These are phyloP conservation scores for Termitomyces eurrhizus DNA, from an alignment of 768 basidiomycete species.

Conservation along the genomic window DNA sequence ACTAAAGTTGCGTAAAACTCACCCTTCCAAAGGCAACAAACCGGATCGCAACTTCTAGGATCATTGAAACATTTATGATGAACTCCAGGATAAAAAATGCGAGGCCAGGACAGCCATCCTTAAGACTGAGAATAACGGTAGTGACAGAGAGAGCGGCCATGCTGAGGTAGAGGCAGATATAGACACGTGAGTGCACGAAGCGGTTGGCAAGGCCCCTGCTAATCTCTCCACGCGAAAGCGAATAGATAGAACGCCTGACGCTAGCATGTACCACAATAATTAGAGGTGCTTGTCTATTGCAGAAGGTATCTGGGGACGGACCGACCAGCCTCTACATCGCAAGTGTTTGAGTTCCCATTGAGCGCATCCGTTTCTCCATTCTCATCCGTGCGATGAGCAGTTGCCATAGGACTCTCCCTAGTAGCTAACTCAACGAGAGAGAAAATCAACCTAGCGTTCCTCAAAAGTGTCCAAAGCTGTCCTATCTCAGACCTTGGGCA, in stretches of 20 bases:
- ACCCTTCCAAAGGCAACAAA: constrained; percentile 93
- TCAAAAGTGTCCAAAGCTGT: not conserved
- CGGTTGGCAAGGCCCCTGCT: constrained; percentile 84
- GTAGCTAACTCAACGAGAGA: not conserved
- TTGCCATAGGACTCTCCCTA: constrained; percentile 12
- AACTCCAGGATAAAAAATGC: constrained; percentile 88
- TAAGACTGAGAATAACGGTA: constrained; percentile 79
- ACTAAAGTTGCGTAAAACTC: constrained; percentile 28
- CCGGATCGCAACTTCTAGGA: constrained; percentile 86
- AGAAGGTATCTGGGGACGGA: constrained; percentile 5
- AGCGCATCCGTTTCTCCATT: constrained; percentile 32
- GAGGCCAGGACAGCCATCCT: constrained; percentile 82
- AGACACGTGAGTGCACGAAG: constrained; percentile 83
- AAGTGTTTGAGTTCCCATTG: constrained; percentile 24
- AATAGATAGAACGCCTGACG: constrained; percentile 77
- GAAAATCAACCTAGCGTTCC: not conserved
- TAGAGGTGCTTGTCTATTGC: constrained; percentile 1
- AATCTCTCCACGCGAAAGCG: constrained; percentile 80
- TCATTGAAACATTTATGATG: constrained; percentile 89
- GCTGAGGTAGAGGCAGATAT: constrained; percentile 83
- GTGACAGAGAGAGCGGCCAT: constrained; percentile 88
- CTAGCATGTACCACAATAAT: constrained; percentile 33
- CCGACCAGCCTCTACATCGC: constrained; percentile 19
- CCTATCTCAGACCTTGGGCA: not conserved
- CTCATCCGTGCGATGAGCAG: constrained; percentile 7